Evolutionary conservation across 768 basidiomycete species (phyloP), one percentile per base, ranked within the genome.

Genomic region (Lactarius evosmus): DNA sequence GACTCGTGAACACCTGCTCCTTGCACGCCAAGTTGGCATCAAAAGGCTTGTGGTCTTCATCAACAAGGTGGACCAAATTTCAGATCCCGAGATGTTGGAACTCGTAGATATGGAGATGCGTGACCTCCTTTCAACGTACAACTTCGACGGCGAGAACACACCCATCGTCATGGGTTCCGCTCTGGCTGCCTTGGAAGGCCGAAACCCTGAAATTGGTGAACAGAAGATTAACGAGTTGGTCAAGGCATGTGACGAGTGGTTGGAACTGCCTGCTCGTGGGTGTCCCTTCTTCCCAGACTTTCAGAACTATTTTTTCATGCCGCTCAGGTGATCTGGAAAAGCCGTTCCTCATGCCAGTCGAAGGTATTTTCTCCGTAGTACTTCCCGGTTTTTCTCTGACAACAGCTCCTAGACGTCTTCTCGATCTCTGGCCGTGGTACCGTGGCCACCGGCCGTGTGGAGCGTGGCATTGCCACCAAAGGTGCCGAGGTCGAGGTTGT

Each of bases 21-120:
- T 99, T 54, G 96, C 96, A 70, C 92, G 94, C 72, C 97, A 99
- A 79, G 95, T 98, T 68, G 97, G 97, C 68, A 90, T 99, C 74
- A 94, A 95, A 79, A 91, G 88, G 76, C 85, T 99, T 40, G 94
- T 98, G 63, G 97, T 99, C 69, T 99, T 97, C 82, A 95, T 99
- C 77, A 99, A 99, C 89, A 99, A 99, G 79, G 88, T 99, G 65
- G 97, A 99, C 78, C 85, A 89, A 80, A 91, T 98, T 63, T 85
- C 89, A 66, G 97, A 99, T 82, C 86, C 89, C 6, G 97, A 99
- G 82, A 98, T 99, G 95, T 80, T 98, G 61, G 94, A 97, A 79
- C 89, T 99, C 64, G 97, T 99, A 65, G 97, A 99, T 70, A 98
- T 99, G 95, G 97, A 99, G 83, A 99, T 99, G 88, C 88, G 97